Percentiles rank a stretch among this genome's conserved stretches.
These are phyloP conservation scores for Aplosporella prunicola DNA, from an alignment of 2,329 filamentous ascomycete genomes.

Conservation along the genomic window DNA sequence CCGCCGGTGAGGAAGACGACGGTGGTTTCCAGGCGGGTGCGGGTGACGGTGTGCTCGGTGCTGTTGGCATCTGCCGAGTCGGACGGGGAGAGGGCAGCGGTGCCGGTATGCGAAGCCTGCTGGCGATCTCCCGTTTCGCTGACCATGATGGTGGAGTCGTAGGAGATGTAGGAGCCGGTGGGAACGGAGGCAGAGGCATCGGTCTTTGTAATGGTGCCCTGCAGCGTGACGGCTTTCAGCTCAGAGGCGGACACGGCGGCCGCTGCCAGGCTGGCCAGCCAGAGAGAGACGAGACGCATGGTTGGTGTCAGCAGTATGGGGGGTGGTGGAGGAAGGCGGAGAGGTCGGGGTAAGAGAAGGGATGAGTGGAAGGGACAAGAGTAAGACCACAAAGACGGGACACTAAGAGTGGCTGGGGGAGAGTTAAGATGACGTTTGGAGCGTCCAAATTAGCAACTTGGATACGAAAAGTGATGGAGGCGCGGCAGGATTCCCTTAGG, in stretches of 20 bases:
- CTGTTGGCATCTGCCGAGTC: not conserved
- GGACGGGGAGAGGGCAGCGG: not conserved
- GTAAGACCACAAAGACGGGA: too few relatives aligned
- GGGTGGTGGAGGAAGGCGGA: not conserved
- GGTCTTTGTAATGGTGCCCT: constrained; percentile 5
- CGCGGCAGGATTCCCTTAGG: too few relatives aligned
- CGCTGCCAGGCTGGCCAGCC: constrained; percentile 1
- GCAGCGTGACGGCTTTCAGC: not conserved
- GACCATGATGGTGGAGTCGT: constrained; percentile 4
- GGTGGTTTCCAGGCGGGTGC: constrained; percentile 3
- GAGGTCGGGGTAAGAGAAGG: not conserved
- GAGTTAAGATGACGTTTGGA: too few relatives aligned
- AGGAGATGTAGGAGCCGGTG: constrained; percentile 10
- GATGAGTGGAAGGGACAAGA: not conserved
- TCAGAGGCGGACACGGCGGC: constrained; percentile 4
- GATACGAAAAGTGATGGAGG: too few relatives aligned
- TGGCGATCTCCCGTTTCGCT: constrained; percentile 2
- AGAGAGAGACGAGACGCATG: constrained; percentile 8
- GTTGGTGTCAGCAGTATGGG: constrained; percentile 2
- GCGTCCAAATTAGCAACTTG: too few relatives aligned
- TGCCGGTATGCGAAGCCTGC: not conserved
- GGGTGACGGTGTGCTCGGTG: constrained; percentile 6
- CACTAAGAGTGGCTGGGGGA: too few relatives aligned
- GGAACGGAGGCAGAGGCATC: constrained; percentile 1
- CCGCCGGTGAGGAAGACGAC: constrained; percentile 7